Evolutionary conservation across 1,139 yeast species (phyloP).

Genomic region (Komagataea norvegica): DNA sequence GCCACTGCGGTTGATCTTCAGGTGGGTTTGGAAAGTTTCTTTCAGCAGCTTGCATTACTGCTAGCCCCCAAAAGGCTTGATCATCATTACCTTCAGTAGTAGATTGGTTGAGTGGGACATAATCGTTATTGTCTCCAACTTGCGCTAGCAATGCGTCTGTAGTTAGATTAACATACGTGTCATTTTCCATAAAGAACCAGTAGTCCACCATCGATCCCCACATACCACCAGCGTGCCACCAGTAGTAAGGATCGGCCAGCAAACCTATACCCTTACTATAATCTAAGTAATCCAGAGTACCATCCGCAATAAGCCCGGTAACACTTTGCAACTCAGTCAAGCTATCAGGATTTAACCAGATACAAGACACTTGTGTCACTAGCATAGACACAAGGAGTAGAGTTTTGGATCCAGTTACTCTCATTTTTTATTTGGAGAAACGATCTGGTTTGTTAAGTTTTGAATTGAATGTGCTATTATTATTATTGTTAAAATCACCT

Average conservation of each 20-base stretch:
- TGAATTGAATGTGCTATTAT: no score
- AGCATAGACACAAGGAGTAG: conserved; percentile 5
- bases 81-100: conserved; percentile 98
- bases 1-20: conserved; percentile 59
- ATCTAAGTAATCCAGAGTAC: conserved; percentile 68
- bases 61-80: conserved; percentile 95
- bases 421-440: conserved; percentile 2
- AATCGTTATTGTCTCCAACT: conserved; percentile 70
- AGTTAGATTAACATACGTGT: conserved; percentile 56
- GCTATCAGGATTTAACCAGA: conserved; percentile 35
- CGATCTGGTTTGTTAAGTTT: no score
- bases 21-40: conserved; percentile 79
- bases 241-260: conserved; percentile 84
- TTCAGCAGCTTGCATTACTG: conserved; percentile 88
- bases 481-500: no score
- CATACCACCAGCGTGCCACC: conserved; percentile 99
- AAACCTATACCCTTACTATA: conserved; percentile 66
- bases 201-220: conserved; percentile 85
- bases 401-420: neutral
- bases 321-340: conserved; percentile 42
- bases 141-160: conserved; percentile 67
- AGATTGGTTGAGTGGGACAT: conserved; percentile 83
- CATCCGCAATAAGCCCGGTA: conserved; percentile 52
- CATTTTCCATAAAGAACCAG: conserved; percentile 66
- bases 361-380: conserved; percentile 16